phyloP scores from a whole-genome alignment of 129 eudicot genomes.

The Artemisia argyi region DNA sequence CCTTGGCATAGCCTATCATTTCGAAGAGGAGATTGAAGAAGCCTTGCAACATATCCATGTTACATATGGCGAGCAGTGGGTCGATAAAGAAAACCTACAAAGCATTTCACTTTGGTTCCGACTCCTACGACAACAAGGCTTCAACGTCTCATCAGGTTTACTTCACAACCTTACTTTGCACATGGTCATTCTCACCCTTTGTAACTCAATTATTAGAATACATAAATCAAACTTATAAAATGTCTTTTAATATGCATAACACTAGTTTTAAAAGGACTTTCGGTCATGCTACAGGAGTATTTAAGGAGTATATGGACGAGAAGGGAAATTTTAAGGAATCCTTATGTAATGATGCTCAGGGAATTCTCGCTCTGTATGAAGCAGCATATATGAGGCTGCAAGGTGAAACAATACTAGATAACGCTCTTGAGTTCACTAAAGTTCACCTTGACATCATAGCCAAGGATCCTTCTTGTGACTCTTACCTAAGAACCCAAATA shows the following conservation, averaged over 20 bases:
- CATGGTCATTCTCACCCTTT: not conserved
- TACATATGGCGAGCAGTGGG: constrained; percentile 2
- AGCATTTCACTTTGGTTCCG: constrained; percentile 6
- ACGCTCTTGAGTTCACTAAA: constrained; percentile 10
- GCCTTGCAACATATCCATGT: not conserved
- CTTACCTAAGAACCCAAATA: constrained; percentile 5
- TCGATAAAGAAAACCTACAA: not conserved
- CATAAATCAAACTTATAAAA: not conserved
- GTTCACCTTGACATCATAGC: constrained; percentile 5
- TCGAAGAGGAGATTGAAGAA: constrained; percentile 8
- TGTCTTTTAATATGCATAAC: not conserved
- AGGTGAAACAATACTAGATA: constrained; percentile 1
- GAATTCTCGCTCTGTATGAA: constrained; percentile 8
- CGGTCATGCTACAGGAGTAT: constrained; percentile 2
- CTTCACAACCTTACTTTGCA: not conserved
- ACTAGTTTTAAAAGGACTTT: not conserved
- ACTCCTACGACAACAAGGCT: constrained; percentile 15
- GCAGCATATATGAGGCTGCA: not conserved
- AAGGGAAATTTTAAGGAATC: not conserved
- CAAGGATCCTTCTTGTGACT: constrained; percentile 4
- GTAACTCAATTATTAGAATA: not conserved
- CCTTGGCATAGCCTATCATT: constrained; percentile 17
- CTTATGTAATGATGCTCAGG: not conserved
- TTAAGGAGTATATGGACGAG: not conserved
- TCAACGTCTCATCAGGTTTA: not conserved